phyloP scores from a whole-genome alignment of 2,329 filamentous ascomycete species.

The Neoscytalidium dimidiatum region DNA sequence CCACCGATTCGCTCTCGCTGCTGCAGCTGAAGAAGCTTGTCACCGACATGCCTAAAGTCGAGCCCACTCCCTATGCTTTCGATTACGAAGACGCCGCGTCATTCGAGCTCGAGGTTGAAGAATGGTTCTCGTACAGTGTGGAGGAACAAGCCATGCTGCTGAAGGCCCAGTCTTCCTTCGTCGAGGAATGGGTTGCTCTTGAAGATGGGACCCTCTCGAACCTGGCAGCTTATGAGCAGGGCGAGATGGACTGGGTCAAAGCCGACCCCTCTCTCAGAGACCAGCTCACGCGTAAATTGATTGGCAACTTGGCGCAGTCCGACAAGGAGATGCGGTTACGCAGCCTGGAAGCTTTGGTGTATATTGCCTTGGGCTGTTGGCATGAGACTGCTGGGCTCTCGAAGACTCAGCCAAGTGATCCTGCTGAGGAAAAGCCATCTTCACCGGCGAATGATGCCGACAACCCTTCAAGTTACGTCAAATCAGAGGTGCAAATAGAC shows the following conservation, averaged over 20 bases:
- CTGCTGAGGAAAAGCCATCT: conserved; percentile 14
- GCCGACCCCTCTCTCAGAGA: conserved; percentile 58
- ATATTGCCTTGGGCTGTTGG: conserved; percentile 52
- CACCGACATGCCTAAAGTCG: conserved; percentile 44
- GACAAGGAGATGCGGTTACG: conserved; percentile 31
- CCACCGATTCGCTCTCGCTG: conserved; percentile 49
- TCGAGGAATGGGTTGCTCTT: conserved; percentile 65
- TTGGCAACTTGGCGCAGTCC: conserved; percentile 33
- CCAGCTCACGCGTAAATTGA: conserved; percentile 56
- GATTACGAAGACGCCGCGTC: conserved; percentile 53
- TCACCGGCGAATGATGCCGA: conserved; percentile 16
- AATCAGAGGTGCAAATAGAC: conserved; percentile 44
- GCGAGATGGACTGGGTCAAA: conserved; percentile 65
- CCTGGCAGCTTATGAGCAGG: conserved; percentile 41
- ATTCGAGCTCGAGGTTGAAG: conserved; percentile 87
- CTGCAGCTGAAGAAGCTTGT: conserved; percentile 49
- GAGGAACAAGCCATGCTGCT: conserved; percentile 81
- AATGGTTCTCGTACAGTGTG: conserved; percentile 94
- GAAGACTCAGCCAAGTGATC: conserved; percentile 16
- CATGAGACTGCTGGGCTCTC: conserved; percentile 51
- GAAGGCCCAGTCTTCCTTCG: conserved; percentile 74
- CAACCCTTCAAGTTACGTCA: conserved; percentile 26
- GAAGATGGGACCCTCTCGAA: conserved; percentile 49
- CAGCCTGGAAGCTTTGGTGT: conserved; percentile 47
- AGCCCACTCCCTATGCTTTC: conserved; percentile 72